Percentiles rank a stretch among this genome's conserved stretches.
Conservation (phyloP, 371 early-diverging fungal species). For the Mucor plumbeus region DNA sequence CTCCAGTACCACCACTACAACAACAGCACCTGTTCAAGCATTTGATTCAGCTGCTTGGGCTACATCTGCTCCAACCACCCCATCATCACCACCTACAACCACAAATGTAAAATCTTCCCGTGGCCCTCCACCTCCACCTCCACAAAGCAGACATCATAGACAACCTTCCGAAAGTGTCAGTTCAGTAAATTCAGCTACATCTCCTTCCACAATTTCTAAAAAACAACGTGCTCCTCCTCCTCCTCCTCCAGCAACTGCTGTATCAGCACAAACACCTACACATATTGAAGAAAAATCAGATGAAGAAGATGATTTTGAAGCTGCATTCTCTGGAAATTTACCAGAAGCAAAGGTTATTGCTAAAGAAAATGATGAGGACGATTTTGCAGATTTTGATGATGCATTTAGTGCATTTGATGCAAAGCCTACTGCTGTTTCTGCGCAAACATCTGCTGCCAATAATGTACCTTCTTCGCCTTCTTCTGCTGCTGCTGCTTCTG, state of each 20-base stretch:
- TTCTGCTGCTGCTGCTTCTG: constrained; percentile 14
- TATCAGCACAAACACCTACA: background rate
- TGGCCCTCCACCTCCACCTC: constrained; percentile 49
- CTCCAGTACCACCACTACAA: constrained; percentile 3
- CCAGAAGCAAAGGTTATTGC: constrained; percentile 41
- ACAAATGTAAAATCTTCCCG: constrained; percentile 17
- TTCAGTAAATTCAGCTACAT: constrained; percentile 29
- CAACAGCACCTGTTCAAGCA: constrained; percentile 12
- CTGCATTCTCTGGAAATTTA: constrained; percentile 44
- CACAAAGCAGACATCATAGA: constrained; percentile 52
- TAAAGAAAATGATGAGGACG: constrained; percentile 20
- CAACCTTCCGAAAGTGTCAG: constrained; percentile 35
- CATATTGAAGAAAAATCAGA: constrained; percentile 11
- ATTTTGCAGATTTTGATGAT: constrained; percentile 51
- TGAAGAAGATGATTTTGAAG: constrained; percentile 42
- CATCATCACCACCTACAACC: background rate
- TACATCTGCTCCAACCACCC: constrained; percentile 16
- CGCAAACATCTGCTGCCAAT: no score
- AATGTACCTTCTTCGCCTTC: background rate
- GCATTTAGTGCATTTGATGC: constrained; percentile 39
- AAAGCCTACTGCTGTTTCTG: constrained; percentile 5
- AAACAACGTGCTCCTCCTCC: constrained; percentile 18
- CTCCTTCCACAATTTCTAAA: constrained; percentile 27
- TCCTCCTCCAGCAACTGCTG: constrained; percentile 21
- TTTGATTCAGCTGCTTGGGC: constrained; percentile 37